Evolutionary conservation across 371 early-diverging fungal species (phyloP).

Genomic region (Apophysomyces elegans): DNA sequence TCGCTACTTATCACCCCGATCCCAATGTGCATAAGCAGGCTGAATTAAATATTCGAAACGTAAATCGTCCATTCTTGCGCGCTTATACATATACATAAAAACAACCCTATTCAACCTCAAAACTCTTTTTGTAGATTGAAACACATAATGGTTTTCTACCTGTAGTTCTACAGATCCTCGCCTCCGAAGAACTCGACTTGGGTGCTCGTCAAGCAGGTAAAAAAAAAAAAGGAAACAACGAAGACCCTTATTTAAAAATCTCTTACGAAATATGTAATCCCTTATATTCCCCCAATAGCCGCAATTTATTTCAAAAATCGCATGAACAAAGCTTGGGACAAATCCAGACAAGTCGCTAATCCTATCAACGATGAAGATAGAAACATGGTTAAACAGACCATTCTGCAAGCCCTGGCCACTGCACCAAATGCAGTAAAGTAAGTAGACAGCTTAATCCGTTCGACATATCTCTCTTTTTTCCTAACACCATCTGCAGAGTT

Average conservation of each 20-base stretch:
- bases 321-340: slow-evolving; percentile 75
- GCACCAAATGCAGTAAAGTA: slow-evolving; percentile 75
- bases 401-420: slow-evolving; percentile 74
- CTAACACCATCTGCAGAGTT: slow-evolving; percentile 43
- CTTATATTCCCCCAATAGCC: slow-evolving; percentile 49
- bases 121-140: slow-evolving; percentile 51
- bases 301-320: slow-evolving; percentile 96
- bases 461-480: background rate
- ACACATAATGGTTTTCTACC: slow-evolving; percentile 67
- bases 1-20: slow-evolving; percentile 80
- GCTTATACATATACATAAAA: background rate
- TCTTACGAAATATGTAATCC: background rate
- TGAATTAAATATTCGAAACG: slow-evolving; percentile 58
- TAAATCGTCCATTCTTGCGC: slow-evolving; percentile 17
- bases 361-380: slow-evolving; percentile 75
- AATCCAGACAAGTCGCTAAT: slow-evolving; percentile 38
- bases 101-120: background rate
- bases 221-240: slow-evolving; percentile 10
- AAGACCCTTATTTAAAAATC: background rate
- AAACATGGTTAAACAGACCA: slow-evolving; percentile 65
- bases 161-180: slow-evolving; percentile 72
- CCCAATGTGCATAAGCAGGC: slow-evolving; percentile 77
- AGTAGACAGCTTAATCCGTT: slow-evolving; percentile 3
- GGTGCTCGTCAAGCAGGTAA: slow-evolving; percentile 81
- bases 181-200: slow-evolving; percentile 61